phyloP scores from a whole-genome alignment of 306 rosid genomes.

The Nissolia schottii region DNA sequence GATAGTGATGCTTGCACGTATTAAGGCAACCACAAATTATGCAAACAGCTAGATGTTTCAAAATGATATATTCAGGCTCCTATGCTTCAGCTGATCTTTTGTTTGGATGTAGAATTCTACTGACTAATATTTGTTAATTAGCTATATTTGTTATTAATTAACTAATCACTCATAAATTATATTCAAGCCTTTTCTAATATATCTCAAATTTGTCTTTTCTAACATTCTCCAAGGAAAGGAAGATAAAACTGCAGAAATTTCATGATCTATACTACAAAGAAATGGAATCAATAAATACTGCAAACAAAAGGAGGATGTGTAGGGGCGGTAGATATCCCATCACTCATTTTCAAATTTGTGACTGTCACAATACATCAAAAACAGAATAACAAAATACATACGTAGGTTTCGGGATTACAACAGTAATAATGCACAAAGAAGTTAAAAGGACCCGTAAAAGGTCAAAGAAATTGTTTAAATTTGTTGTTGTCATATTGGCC shows the following conservation, averaged over 20 bases:
- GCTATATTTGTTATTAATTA: too few relatives aligned
- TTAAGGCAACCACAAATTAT: background rate
- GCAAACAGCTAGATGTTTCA: background rate
- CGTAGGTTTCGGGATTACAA: conserved; percentile 13
- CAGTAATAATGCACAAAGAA: background rate
- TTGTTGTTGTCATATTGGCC: conserved; percentile 10
- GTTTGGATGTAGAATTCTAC: background rate
- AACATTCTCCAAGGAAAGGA: too few relatives aligned
- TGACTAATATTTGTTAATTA: too few relatives aligned
- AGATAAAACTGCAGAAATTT: too few relatives aligned
- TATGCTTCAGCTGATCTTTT: background rate
- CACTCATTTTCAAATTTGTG: background rate
- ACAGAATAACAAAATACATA: conserved; percentile 1
- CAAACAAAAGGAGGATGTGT: too few relatives aligned
- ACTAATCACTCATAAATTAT: too few relatives aligned
- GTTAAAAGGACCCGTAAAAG: background rate
- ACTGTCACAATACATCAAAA: background rate
- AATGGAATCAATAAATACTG: too few relatives aligned
- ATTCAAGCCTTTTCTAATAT: too few relatives aligned
- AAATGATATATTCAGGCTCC: background rate
- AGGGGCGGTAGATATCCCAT: too few relatives aligned
- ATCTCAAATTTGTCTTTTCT: too few relatives aligned
- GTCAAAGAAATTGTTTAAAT: conserved; percentile 10
- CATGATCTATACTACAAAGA: too few relatives aligned
- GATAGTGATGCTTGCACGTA: background rate